Percentiles rank a stretch among this genome's conserved stretches.
phyloP scores from a whole-genome alignment of 2,329 filamentous ascomycete species.

The Alternaria ventricosa region DNA sequence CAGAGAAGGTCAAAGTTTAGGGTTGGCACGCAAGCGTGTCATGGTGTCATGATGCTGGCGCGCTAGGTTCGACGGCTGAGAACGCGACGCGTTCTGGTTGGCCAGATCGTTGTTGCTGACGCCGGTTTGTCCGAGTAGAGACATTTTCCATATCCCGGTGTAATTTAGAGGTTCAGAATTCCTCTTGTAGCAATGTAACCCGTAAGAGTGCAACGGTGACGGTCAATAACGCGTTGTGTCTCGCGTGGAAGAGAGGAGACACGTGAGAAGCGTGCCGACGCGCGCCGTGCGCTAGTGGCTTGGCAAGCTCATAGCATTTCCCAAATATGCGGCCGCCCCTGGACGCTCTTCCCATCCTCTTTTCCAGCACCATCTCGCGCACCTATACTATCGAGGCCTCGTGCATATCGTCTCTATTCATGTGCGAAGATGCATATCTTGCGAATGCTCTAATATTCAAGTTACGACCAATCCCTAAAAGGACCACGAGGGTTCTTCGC shows the following conservation, averaged over 20 bases:
- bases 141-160: neutral
- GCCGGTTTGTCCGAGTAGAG: no score
- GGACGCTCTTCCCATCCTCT: neutral
- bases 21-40: neutral
- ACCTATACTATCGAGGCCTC: no score
- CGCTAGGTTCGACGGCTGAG: neutral
- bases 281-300: neutral
- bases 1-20: conserved; percentile 19
- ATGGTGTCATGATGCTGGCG: conserved; percentile 7
- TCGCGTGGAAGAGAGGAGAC: neutral
- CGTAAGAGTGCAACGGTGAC: neutral
- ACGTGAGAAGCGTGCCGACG: neutral
- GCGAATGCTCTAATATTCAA: neutral
- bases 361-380: neutral
- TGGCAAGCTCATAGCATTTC: neutral
- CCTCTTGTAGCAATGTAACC: neutral
- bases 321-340: neutral
- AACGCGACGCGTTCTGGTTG: neutral
- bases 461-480: neutral
- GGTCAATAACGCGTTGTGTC: neutral
- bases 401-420: neutral
- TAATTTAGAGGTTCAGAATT: neutral
- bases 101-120: neutral
- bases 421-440: neutral
- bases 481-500: no score